Evolutionary conservation across 2,329 filamentous ascomycete species (phyloP), one percentile per base, ranked within the genome.

Genomic region (Penicillium vulpinum): DNA sequence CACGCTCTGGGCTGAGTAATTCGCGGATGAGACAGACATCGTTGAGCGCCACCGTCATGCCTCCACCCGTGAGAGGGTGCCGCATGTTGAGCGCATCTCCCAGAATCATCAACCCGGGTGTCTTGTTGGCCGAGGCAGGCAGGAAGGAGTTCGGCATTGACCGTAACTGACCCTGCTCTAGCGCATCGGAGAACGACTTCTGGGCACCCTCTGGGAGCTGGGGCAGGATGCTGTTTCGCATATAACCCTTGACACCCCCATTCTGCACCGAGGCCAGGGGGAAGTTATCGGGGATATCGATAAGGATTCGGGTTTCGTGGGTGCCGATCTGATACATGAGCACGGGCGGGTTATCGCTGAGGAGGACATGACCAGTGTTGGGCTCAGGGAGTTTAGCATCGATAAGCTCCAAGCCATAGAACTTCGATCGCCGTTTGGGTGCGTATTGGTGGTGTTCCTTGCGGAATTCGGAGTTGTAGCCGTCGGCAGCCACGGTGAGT

Each of bases 1-100:
- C 82, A 8, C 78, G 75, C 38, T 83, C 77, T 0, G 91, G 92
- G 36, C 85, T 81, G 2, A 99, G 84, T 22, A 97, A 80, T 9
- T 88, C 83, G 0, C 88, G 80, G 26, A 99, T 82, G 1, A 95
- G 76, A 11, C 94, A 83, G 1, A 90, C 92, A 70, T 99, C 94
- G 77, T 93, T 96, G 75, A 99, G 89, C 1, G 91, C 94, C 2
- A 97, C 94, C 0, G 93, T 97, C 94, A 99, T 99, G 67, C 94
- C 94, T 63, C 94, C 94, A 51, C 94, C 94, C 0, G 94, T 99
- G 13, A 99, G 83, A 2, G 94, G 94, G 77, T 99, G 94, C n/a
- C 94, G 90, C 94, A 99, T 99, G 80, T 99, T 99, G 83, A 96
- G 88, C 15, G 94, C 93, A 73, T 99, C 94, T 57, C 94, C 94